These are phyloP conservation scores for Exserohilum rostratum DNA, from an alignment of 2,329 filamentous ascomycete genomes.

Conservation along the genomic window DNA sequence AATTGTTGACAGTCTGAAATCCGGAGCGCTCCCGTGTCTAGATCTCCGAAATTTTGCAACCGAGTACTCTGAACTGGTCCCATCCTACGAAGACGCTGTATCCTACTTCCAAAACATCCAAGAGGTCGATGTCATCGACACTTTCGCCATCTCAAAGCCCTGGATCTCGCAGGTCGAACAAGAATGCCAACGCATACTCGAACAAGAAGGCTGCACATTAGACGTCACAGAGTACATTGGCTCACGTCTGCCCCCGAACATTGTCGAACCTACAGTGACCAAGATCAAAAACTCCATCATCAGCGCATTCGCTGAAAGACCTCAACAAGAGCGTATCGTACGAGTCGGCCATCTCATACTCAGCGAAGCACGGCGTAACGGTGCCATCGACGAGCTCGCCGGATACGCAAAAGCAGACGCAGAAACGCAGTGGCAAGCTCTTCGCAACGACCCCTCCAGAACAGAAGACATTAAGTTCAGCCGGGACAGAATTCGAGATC, in stretches of 20 bases:
- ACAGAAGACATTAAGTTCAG: slow-evolving; percentile 32
- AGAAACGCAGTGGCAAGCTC: slow-evolving; percentile 28
- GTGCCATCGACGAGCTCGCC: slow-evolving; percentile 21
- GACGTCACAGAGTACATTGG: slow-evolving; percentile 25
- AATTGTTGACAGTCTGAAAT: slow-evolving; percentile 21
- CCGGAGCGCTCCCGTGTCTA: slow-evolving; percentile 28
- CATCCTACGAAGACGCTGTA: slow-evolving; percentile 20
- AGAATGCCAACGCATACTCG: slow-evolving; percentile 21
- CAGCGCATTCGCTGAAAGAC: slow-evolving; percentile 2
- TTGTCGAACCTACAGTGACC: slow-evolving; percentile 12
- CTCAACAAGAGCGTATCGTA: slow-evolving; percentile 4
- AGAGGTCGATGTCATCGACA: slow-evolving; percentile 19
- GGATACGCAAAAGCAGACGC: slow-evolving; percentile 28
- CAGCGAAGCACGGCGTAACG: slow-evolving; percentile 15
- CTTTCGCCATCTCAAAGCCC: slow-evolving; percentile 31
- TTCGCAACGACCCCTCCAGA: slow-evolving; percentile 20
- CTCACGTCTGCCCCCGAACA: slow-evolving; percentile 15
- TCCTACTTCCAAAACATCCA: slow-evolving; percentile 14
- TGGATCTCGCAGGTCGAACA: slow-evolving; percentile 27
- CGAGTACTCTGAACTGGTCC: slow-evolving; percentile 25
- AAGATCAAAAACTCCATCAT: slow-evolving; percentile 21
- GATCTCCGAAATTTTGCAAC: slow-evolving; percentile 26
- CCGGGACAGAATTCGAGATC: slow-evolving; percentile 20
- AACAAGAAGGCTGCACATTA: slow-evolving; percentile 20
- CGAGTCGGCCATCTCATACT: slow-evolving; percentile 27